Conservation (phyloP, 108 stramenopile species). For the Cyclotella baltica region DNA sequence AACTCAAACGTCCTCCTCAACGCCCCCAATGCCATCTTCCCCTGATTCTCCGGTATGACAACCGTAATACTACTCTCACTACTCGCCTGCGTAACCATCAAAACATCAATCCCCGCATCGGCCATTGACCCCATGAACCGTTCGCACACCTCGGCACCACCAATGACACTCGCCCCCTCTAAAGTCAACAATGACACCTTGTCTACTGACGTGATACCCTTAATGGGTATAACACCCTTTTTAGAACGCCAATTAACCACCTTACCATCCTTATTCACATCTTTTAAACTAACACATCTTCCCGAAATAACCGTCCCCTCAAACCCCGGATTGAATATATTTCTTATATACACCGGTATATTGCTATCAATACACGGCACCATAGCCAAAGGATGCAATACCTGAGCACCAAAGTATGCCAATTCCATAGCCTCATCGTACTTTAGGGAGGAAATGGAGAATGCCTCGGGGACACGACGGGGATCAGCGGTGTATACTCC, state of each 20-base stretch:
- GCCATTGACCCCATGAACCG: slow-evolving; percentile 87
- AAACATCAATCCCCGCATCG: slow-evolving; percentile 69
- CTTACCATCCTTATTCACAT: slow-evolving; percentile 49
- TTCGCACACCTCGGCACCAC: slow-evolving; percentile 84
- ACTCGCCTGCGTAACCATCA: slow-evolving; percentile 89
- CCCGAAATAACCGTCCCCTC: slow-evolving; percentile 83
- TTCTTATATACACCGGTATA: slow-evolving; percentile 87
- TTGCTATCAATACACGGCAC: slow-evolving; percentile 69
- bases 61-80: slow-evolving; percentile 85
- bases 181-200: slow-evolving; percentile 79
- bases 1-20: slow-evolving; percentile 72
- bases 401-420: slow-evolving; percentile 93
- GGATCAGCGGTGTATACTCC: slow-evolving; percentile 92
- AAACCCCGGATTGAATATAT: slow-evolving; percentile 88
- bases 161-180: slow-evolving; percentile 86
- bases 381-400: slow-evolving; percentile 90
- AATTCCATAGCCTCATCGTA: slow-evolving; percentile 94
- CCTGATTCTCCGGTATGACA: slow-evolving; percentile 78
- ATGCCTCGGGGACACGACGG: slow-evolving; percentile 90
- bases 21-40: slow-evolving; percentile 62
- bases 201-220: slow-evolving; percentile 87
- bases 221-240: slow-evolving; percentile 71
- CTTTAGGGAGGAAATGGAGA: slow-evolving; percentile 69
- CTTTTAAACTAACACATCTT: slow-evolving; percentile 58
- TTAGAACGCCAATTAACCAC: slow-evolving; percentile 68